A percentile compares a stretch with the other conserved stretches of the same genome.
These are phyloP conservation scores for Saturnispora gosingensis DNA, from an alignment of 805 yeast species.

Conservation along the genomic window DNA sequence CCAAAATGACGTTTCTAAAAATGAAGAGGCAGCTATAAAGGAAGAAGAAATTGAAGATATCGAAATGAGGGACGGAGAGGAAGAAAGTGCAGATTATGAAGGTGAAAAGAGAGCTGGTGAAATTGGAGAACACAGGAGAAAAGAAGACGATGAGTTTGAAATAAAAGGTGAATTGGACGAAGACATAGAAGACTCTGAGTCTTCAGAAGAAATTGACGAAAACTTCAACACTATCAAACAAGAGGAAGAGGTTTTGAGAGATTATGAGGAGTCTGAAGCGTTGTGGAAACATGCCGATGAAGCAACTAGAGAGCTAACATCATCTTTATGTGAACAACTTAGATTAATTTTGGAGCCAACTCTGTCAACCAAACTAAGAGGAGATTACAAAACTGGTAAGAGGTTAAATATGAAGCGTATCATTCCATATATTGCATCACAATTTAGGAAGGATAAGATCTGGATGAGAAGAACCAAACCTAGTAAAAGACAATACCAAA, in stretches of 20 bases:
- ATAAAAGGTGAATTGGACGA: conserved; percentile 33
- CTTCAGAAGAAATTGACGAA: conserved; percentile 14
- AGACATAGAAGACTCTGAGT: conserved; percentile 26
- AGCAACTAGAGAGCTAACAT: conserved; percentile 80
- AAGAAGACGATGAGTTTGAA: conserved; percentile 35
- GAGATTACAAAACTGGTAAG: conserved; percentile 96
- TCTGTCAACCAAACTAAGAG: conserved; percentile 84
- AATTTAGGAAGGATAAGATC: conserved; percentile 93
- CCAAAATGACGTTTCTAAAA: conserved; percentile 14
- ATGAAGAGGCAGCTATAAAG: conserved; percentile 10
- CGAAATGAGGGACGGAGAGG: conserved; percentile 21
- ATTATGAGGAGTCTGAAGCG: conserved; percentile 54
- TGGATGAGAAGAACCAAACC: conserved; percentile 98
- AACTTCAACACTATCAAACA: conserved; percentile 15
- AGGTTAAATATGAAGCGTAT: conserved; percentile 95
- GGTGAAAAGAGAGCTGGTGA: conserved; percentile 16
- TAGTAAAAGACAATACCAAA: conserved; percentile 92
- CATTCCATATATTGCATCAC: conserved; percentile 95
- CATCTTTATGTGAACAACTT: conserved; percentile 84
- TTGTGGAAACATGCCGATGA: conserved; percentile 79
- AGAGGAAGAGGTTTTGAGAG: conserved; percentile 18
- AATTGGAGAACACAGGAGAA: conserved; percentile 16
- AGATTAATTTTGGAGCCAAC: conserved; percentile 93
- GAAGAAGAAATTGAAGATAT: conserved; percentile 26
- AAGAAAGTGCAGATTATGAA: conserved; percentile 17